A percentile compares a stretch with the other conserved stretches of the same genome.
Conservation (phyloP, 768 basidiomycete species). For the Trichaptum fuscoviolaceum region DNA sequence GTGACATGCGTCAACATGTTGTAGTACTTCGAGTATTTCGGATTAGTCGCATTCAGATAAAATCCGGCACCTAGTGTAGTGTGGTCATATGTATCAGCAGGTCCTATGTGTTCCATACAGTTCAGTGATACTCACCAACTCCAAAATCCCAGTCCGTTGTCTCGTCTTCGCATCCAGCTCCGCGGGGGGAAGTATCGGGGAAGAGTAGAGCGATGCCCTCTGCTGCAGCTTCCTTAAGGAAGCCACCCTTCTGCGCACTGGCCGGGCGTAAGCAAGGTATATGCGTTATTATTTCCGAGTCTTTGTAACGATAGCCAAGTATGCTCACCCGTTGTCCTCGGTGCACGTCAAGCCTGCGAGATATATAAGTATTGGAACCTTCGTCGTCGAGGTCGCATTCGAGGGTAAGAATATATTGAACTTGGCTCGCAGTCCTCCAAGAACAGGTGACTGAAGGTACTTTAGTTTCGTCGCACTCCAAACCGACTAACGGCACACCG, state of each 20-base stretch:
- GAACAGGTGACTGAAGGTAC: constrained; percentile 51
- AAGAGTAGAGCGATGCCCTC: constrained; percentile 90
- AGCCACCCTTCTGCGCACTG: constrained; percentile 91
- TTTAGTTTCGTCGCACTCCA: not conserved
- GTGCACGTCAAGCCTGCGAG: constrained; percentile 87
- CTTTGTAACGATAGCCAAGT: not conserved
- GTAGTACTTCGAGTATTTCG: constrained; percentile 68
- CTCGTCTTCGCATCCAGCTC: constrained; percentile 82
- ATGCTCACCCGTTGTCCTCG: constrained; percentile 83
- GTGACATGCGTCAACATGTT: constrained; percentile 88
- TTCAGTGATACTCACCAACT: constrained; percentile 44
- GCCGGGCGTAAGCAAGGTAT: constrained; percentile 5
- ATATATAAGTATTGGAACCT: constrained; percentile 73
- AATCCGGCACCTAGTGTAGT: constrained; percentile 72
- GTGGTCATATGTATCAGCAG: constrained; percentile 3
- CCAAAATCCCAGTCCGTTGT: constrained; percentile 87
- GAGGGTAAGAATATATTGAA: constrained; percentile 90
- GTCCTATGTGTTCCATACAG: not conserved
- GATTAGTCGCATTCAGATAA: constrained; percentile 86
- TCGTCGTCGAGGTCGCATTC: constrained; percentile 37
- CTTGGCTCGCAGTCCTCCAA: constrained; percentile 63
- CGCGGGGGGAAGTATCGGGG: constrained; percentile 94
- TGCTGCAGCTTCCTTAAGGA: constrained; percentile 77
- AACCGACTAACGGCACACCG: constrained; percentile 34
- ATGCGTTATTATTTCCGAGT: not conserved